Conservation (phyloP, 768 basidiomycete genomes). For the Suillus plorans region DNA sequence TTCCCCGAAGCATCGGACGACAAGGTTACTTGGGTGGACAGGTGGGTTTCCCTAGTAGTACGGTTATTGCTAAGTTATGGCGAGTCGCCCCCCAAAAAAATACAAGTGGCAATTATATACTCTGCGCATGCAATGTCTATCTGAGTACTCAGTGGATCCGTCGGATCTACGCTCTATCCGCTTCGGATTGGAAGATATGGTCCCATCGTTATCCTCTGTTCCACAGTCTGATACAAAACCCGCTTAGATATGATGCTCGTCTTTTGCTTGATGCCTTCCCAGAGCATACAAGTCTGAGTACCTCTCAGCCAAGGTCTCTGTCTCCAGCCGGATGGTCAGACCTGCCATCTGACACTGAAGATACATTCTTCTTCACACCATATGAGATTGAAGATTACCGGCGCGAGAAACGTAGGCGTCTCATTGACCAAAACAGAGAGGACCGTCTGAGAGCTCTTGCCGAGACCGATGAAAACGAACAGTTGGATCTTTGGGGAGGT, state of each 20-base stretch:
- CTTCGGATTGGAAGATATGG: conserved; percentile 11
- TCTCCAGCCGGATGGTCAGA: conserved; percentile 78
- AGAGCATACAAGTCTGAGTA: conserved; percentile 2
- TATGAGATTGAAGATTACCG: conserved; percentile 66
- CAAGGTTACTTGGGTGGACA: conserved; percentile 70
- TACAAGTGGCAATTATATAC: conserved; percentile 2
- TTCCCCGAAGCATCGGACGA: conserved; percentile 8
- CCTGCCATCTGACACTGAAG: conserved; percentile 82
- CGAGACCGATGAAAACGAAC: conserved; percentile 36
- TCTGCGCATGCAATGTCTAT: conserved; percentile 1
- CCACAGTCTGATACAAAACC: conserved; percentile 20
- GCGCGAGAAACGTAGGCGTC: conserved; percentile 63
- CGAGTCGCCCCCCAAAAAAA: background rate
- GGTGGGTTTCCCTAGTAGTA: conserved; percentile 54
- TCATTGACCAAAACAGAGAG: conserved; percentile 59
- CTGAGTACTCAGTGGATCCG: conserved; percentile 9
- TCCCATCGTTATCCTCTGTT: conserved; percentile 19
- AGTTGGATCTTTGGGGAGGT: conserved; percentile 59
- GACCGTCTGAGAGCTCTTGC: conserved; percentile 63
- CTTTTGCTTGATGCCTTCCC: conserved; percentile 63
- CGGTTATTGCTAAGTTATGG: background rate
- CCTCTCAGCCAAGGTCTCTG: conserved; percentile 17
- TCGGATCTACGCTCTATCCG: conserved; percentile 7
- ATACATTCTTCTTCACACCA: conserved; percentile 76
- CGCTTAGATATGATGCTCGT: conserved; percentile 73